Conservation (phyloP, 306 rosid species). For the Dryas drummondii region DNA sequence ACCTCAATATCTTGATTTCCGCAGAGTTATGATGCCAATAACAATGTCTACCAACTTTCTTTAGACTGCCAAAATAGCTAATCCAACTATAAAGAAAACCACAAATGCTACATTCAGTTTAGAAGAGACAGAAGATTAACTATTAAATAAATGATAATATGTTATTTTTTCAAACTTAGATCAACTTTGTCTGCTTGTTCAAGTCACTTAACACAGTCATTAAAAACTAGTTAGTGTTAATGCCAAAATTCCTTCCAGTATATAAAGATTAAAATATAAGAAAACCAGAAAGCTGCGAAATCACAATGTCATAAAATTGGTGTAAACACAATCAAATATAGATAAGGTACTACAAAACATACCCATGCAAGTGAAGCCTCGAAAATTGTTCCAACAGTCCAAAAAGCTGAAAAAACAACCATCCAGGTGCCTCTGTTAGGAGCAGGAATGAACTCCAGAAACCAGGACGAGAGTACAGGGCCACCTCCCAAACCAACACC, state of each 20-base stretch:
- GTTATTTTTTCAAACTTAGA: no score
- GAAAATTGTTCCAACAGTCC: constrained; percentile 91
- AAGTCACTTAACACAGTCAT: neutral
- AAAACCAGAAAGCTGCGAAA: neutral
- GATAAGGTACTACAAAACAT: constrained; percentile 32
- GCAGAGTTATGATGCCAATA: no score
- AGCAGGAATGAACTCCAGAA: constrained; percentile 92
- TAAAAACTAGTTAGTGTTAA: neutral
- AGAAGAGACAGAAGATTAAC: no score
- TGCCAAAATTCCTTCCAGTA: constrained; percentile 5
- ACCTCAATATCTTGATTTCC: no score
- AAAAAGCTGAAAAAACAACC: constrained; percentile 88
- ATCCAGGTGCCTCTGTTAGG: constrained; percentile 96
- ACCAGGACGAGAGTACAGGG: constrained; percentile 88
- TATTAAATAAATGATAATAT: no score
- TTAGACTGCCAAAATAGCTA: no score
- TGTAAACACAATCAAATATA: constrained; percentile 6
- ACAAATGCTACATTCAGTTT: no score
- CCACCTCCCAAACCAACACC: constrained; percentile 99
- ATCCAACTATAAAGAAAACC: no score
- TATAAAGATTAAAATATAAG: neutral
- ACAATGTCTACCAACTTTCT: no score
- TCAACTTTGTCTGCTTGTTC: no score
- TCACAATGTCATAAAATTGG: constrained; percentile 14
- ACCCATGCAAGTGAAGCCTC: constrained; percentile 99